Evolutionary conservation across 2,329 filamentous ascomycete species (phyloP), one percentile per base, ranked within the genome.

Genomic region (Penicillium sp.): DNA sequence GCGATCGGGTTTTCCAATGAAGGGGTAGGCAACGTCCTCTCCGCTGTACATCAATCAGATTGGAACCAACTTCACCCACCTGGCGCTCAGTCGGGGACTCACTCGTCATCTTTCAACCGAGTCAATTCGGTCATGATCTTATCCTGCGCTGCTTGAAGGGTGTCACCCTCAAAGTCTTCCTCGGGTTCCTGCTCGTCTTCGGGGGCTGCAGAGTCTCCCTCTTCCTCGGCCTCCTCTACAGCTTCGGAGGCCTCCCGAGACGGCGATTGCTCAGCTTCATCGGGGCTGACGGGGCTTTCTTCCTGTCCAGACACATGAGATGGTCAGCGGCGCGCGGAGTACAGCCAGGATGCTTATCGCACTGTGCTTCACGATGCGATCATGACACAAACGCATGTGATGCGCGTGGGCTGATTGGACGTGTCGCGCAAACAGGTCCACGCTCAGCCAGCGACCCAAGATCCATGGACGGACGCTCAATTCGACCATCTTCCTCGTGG

Each of bases 61-160:
- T 39, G 9, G 27, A 41, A 3, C 18, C 39, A 32, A 18, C n/a
- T 32, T 35, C 9, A 11, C 9, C 29, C 40, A 6, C 28, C 4
- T 27, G 32, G 11, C 13, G 5, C 1, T 38, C 34, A 29, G 9
- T 4, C n/a, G 5, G 25, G 9, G 11, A 35, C 52, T 51, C 43
- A 60, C 57, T 59, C 55, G 7, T 43, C 43, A 39, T 59, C 57
- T 25, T 52, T 58, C 12, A 59, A 48, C 43, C 51, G 47, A 6
- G 51, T 42, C 52, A 91, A 68, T 58, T 91, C 87, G 46, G 85
- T 81, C 4, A 95, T 74, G 48, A 95, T 82, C 72, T 89, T 88
- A 58, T 94, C 88, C 64, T 95, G 89, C 0, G 89, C 90, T 62
- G 90, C 79, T 64, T 94, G 88, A 63, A 95, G 91, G 8, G 66